These are phyloP conservation scores for Volutella citrinella DNA, from an alignment of 2,329 filamentous ascomycete genomes.

Conservation along the genomic window DNA sequence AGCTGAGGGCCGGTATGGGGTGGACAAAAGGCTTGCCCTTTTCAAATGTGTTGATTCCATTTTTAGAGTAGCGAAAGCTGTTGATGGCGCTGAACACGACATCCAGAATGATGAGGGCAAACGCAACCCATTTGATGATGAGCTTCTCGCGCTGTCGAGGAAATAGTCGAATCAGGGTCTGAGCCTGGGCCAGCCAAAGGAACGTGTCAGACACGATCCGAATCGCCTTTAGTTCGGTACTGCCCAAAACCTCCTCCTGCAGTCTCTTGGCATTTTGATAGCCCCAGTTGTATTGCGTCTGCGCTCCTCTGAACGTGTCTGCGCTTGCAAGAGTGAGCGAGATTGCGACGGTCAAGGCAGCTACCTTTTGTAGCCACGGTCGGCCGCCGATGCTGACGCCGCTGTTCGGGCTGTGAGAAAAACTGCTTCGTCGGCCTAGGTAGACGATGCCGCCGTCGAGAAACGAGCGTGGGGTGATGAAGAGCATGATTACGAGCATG, in stretches of 20 bases:
- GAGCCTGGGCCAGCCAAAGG: conserved; percentile 94
- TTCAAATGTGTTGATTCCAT: conserved; percentile 50
- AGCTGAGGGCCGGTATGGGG: conserved; percentile 86
- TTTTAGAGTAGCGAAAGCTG: conserved; percentile 64
- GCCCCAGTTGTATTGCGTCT: conserved; percentile 75
- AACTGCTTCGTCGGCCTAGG: conserved; percentile 76
- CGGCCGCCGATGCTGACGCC: conserved; percentile 85
- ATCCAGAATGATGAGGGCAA: conserved; percentile 87
- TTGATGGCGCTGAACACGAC: conserved; percentile 89
- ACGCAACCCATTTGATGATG: conserved; percentile 98
- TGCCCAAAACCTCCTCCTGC: conserved; percentile 76
- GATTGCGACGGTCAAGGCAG: conserved; percentile 69
- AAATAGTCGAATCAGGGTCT: conserved; percentile 92
- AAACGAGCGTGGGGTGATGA: conserved; percentile 93
- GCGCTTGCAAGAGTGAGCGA: conserved; percentile 91
- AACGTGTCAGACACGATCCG: conserved; percentile 94
- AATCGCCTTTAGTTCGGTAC: conserved; percentile 83
- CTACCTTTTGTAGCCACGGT: conserved; percentile 88
- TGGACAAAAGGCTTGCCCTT: conserved; percentile 78
- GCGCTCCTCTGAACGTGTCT: conserved; percentile 83
- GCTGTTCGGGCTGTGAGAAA: conserved; percentile 76
- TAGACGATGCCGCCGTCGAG: conserved; percentile 82
- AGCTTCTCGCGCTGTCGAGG: conserved; percentile 96
- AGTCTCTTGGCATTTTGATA: conserved; percentile 76
- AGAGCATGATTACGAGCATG: conserved; percentile 87